A percentile compares a stretch with the other conserved stretches of the same genome.
Evolutionary conservation across 176 grass and related monocot species (phyloP).

Genomic region (Tillandsia fasciculata): DNA sequence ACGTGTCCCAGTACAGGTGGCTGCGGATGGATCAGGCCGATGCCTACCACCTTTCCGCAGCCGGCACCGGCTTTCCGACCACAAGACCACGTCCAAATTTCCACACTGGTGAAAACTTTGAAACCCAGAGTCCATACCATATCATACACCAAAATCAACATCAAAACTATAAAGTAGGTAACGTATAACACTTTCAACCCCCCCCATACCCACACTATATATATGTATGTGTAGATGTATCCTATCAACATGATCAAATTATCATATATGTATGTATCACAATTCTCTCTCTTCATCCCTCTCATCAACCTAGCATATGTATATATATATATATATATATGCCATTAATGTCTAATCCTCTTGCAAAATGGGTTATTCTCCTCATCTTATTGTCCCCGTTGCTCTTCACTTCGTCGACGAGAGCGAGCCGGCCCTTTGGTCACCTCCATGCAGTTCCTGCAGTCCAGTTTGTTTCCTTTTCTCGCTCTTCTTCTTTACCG

Average conservation of each 20-base stretch:
- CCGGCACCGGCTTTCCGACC: background rate
- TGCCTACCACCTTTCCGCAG: background rate
- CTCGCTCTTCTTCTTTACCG: background rate
- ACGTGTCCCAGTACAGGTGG: too few species aligned
- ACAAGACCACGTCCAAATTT: background rate
- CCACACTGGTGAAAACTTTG: background rate
- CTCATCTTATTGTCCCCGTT: background rate
- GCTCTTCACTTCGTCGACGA: background rate
- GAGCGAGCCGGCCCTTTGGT: background rate
- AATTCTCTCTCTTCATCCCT: background rate
- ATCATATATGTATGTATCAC: background rate
- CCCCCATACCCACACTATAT: background rate
- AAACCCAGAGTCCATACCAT: background rate
- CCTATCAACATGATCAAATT: background rate
- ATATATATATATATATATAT: too few species aligned
- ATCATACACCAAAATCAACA: background rate
- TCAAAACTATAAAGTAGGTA: background rate
- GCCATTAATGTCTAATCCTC: background rate
- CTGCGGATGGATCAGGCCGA: background rate
- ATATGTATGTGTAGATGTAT: background rate
- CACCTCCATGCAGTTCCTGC: background rate
- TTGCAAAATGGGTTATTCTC: background rate
- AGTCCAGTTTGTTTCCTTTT: background rate
- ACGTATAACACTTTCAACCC: background rate
- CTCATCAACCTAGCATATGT: background rate